Evolutionary conservation across 371 early-diverging fungal genomes (phyloP).

Genomic region (Funneliformis caledonium): DNA sequence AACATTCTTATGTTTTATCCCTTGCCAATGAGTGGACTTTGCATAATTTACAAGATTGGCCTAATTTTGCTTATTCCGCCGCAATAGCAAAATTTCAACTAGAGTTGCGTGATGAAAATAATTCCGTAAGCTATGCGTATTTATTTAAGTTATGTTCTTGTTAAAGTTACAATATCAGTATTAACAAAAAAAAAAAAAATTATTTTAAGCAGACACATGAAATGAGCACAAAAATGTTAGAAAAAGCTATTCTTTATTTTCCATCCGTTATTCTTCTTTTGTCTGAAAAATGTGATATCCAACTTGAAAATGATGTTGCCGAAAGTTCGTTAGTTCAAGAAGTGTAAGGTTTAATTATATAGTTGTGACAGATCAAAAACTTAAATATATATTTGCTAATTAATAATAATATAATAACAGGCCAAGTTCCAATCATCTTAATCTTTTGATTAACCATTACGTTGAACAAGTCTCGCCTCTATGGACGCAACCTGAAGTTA

Average conservation of each 20-base stretch:
- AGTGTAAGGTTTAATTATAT: not conserved
- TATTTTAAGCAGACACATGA: not conserved
- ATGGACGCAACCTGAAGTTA: conserved; percentile 33
- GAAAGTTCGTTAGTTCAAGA: conserved; percentile 9
- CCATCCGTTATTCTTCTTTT: not conserved
- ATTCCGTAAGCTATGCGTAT: not conserved
- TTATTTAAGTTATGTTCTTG: not conserved
- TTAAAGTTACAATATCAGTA: not conserved
- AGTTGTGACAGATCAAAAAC: too few species aligned
- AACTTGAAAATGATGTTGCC: conserved; percentile 4
- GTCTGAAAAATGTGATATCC: conserved; percentile 34
- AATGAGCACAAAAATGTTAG: conserved; percentile 11
- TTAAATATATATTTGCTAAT: not conserved
- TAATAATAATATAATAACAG: not conserved
- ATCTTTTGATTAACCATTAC: conserved; percentile 9
- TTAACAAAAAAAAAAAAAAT: not conserved
- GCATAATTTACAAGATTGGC: conserved; percentile 52
- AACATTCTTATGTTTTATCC: conserved; percentile 62
- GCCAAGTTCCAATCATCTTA: not conserved
- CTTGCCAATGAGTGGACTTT: conserved; percentile 26
- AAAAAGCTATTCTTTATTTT: conserved; percentile 28
- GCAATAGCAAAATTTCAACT: conserved; percentile 79
- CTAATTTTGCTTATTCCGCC: conserved; percentile 78
- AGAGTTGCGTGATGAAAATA: conserved; percentile 47
- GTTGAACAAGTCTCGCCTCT: conserved; percentile 20